Evolutionary conservation across 768 basidiomycete species (phyloP).

Genomic region (Suillus plorans): DNA sequence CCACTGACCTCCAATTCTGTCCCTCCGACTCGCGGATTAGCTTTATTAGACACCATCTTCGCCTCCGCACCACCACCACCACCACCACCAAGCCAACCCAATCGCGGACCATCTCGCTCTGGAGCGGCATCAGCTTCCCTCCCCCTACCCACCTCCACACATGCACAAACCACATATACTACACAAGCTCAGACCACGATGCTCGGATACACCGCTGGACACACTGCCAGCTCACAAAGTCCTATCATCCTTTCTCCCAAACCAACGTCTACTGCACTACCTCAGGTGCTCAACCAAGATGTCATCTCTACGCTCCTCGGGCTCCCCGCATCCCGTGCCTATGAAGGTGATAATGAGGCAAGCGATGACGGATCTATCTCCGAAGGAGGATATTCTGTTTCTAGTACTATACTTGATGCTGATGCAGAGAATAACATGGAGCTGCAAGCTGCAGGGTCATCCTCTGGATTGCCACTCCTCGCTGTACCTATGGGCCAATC

Average conservation of each 20-base stretch:
- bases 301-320: conserved; percentile 68
- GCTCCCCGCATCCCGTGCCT: conserved; percentile 40
- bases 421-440: conserved; percentile 31
- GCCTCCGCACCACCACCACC: conserved; percentile 58
- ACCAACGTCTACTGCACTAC: conserved; percentile 49
- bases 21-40: conserved; percentile 47
- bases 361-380: conserved; percentile 36
- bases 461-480: conserved; percentile 35
- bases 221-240: conserved; percentile 25
- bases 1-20: conserved; percentile 26
- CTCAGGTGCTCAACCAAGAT: conserved; percentile 70
- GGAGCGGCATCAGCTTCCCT: conserved; percentile 1
- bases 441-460: conserved; percentile 28
- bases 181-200: conserved; percentile 11
- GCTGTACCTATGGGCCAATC: conserved; percentile 19
- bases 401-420: conserved; percentile 36
- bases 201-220: conserved; percentile 18
- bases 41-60: conserved; percentile 69
- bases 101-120: conserved; percentile 18
- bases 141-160: conserved; percentile 20
- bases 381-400: conserved; percentile 40
- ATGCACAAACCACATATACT: conserved; percentile 13
- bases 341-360: conserved; percentile 60
- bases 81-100: conserved; percentile 19
- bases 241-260: conserved; percentile 54